Percentiles rank a stretch among this genome's conserved stretches.
Conservation (phyloP, 1,139 yeast genomes). For the Geotrichum carabidarum region DNA sequence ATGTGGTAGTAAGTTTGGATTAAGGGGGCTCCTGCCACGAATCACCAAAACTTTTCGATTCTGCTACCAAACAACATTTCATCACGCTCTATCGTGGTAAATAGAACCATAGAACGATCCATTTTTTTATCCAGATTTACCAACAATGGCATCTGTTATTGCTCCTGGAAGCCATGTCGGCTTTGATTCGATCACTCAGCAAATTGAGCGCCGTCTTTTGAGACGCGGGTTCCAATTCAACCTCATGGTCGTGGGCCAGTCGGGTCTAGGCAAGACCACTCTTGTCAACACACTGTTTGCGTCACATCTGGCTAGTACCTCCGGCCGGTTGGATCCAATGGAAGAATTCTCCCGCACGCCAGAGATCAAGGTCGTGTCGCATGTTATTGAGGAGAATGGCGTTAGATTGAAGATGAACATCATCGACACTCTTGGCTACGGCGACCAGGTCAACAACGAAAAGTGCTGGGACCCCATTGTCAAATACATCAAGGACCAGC, state of each 20-base stretch:
- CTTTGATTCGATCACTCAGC: conserved; percentile 91
- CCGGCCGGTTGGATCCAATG: conserved; percentile 59
- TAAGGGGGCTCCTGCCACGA: too few relatives aligned
- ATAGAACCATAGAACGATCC: too few relatives aligned
- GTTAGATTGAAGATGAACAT: conserved; percentile 80
- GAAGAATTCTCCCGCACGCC: conserved; percentile 84
- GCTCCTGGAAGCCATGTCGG: conserved; percentile 59
- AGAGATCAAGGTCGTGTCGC: conserved; percentile 73
- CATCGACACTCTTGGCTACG: conserved; percentile 96
- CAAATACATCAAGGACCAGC: conserved; percentile 94
- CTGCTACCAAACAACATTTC: too few relatives aligned
- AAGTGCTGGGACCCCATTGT: conserved; percentile 95
- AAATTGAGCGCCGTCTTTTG: conserved; percentile 85
- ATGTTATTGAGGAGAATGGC: conserved; percentile 70
- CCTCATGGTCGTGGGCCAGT: conserved; percentile 86
- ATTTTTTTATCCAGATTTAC: too few relatives aligned
- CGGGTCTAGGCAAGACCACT: conserved; percentile 93
- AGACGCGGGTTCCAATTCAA: conserved; percentile 94
- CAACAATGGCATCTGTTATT: conserved; percentile 16
- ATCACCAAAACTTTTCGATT: too few relatives aligned
- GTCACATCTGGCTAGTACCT: conserved; percentile 66
- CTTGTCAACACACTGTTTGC: conserved; percentile 85
- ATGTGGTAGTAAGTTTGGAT: too few relatives aligned
- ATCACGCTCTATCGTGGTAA: too few relatives aligned
- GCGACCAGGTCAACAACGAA: conserved; percentile 92